Base-by-base conservation (phyloP, 2,329 filamentous ascomycete genomes). In the Ceratocystis alfenasii region DNA sequence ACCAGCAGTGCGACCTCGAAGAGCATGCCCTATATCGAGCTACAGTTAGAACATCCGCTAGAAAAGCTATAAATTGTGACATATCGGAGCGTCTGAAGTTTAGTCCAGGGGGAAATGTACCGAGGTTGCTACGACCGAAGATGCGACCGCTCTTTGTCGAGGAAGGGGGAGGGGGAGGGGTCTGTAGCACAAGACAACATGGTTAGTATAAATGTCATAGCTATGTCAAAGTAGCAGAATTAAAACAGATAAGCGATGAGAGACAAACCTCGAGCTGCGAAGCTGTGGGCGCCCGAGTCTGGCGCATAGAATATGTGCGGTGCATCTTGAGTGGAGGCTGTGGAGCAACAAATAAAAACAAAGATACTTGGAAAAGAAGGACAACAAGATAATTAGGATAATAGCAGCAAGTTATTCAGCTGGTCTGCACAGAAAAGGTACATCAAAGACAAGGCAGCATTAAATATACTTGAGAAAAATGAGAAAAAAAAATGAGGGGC, bases 271-370 rank as follows among this genome's bases (percentile, higher is more conserved):
- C 82, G 59, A 85, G 79, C 74, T 85, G 82, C 74, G 91, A 95
- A 74, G 94, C 94, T 70, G 94, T 99, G 62, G 94, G 94, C 77
- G 90, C 90, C 83, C 94, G 87, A 78, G 89, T 88, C 79, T 95
- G 89, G 87, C 94, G 92, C 94, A 96, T 95, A 73, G 91, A 96
- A 77, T 97, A 99, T 70, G 94, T 96, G 77, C 93, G 91, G 84
- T 99, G 94, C 93, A 99, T 99, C 66, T 69, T 78, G 77, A 67
- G 64, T 44, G 36, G 66, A 63, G 20, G 44, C 53, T 36, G 30
- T 63, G 63, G 46, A 25, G 36, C 33, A n/a, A 12, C 10, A 15
- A 45, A 62, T 45, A 62, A 6, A 46, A 45, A 36, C 30, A 36
- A 8, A 30, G 17, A 59, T 41, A 41, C 36, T 41, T 12, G 3